Evolutionary conservation across 2,329 filamentous ascomycete genomes (phyloP).

Genomic region (Trichoderma sp.): DNA sequence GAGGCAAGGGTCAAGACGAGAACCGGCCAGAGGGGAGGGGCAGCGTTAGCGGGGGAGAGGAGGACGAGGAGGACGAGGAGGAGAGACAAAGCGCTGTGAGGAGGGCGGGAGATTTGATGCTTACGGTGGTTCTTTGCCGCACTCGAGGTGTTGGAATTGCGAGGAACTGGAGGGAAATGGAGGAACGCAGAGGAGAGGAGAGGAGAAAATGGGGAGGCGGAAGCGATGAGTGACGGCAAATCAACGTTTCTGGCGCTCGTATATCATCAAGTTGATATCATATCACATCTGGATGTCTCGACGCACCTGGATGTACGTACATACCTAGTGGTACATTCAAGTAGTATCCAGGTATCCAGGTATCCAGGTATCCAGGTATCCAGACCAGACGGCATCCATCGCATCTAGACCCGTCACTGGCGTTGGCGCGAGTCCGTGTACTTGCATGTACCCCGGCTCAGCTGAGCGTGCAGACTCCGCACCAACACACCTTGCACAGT

Average conservation of each 20-base stretch:
- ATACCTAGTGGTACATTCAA: too few species aligned
- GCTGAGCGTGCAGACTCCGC: not conserved
- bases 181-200: not conserved
- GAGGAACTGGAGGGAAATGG: conserved; percentile 1
- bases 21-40: not conserved
- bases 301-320: not conserved
- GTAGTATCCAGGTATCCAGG: too few species aligned
- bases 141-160: too few species aligned
- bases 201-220: not conserved
- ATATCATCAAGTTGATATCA: not conserved
- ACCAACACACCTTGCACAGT: not conserved
- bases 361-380: too few species aligned
- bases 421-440: not conserved
- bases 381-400: too few species aligned
- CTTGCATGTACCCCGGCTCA: not conserved
- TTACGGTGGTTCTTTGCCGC: too few species aligned
- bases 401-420: too few species aligned
- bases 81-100: too few species aligned
- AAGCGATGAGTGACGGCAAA: not conserved
- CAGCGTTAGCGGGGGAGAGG: not conserved
- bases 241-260: not conserved
- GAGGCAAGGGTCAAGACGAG: not conserved
- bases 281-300: not conserved
- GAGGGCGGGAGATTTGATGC: not conserved
- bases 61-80: not conserved